Evolutionary conservation across 2,329 filamentous ascomycete genomes (phyloP), one percentile per base, ranked within the genome.

Genomic region (Biscogniauxia sp.): DNA sequence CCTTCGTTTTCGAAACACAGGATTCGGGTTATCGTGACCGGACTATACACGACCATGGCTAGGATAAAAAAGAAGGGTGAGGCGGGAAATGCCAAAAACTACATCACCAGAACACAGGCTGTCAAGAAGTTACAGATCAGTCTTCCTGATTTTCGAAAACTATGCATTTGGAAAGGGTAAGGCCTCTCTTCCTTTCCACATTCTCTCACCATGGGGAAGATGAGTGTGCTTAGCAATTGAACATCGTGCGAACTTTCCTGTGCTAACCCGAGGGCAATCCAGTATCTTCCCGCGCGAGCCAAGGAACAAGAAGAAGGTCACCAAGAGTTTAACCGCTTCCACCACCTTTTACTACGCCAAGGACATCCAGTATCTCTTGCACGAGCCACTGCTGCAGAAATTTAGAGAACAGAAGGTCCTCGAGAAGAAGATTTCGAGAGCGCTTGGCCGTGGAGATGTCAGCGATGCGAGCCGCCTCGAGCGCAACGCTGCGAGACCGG

Each of bases 101-200:
- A 94, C 82, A 93, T 99, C 71, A 99, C 95, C 60, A 87, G 95
- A 77, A 97, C 94, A 51, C 93, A 97, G 81, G 95, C 95, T 53
- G 92, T 99, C 71, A 92, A 93, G 78, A 99, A 98, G 82, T 88
- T 99, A 65, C 95, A 99, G 80, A 91, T 99, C 78, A 97, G 91
- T 73, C 87, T 99, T 59, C 93, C 93, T 68, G 95, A 99, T 80
- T 99, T 99, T 80, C 89, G 95, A 79, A 90, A 96, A 80, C 85
- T 99, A 75, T 99, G 95, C 81, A 99, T 99, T 77, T 99, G 97
- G 89, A 98, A 98, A 83, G 95, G 93, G 70, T 72, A 69, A 56
- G 69, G 45, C 4, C 3, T 13, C 17, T 19, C 25, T 23, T 19
- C 11, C 7, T 32, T 6, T 41, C 3, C 15, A 7, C 5, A 15